Evolutionary conservation across 495 filamentous ascomycete species (phyloP), one percentile per base, ranked within the genome.

Genomic region (Tetracladium setigerum): DNA sequence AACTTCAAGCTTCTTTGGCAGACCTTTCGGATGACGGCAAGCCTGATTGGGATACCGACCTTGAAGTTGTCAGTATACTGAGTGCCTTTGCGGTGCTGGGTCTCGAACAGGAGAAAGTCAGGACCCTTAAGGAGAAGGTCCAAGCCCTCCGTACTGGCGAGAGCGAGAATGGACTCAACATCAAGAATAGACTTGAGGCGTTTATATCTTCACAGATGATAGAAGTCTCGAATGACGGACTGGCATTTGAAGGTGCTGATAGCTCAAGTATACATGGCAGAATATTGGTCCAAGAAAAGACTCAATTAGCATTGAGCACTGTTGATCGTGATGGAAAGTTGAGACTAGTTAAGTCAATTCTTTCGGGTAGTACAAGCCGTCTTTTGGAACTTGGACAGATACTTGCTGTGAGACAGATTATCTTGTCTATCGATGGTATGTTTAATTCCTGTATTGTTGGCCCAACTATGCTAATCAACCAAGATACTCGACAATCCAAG

Each of bases 391-490:
- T 31, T 50, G 13, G 56, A 54, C 31, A 56, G 54, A n/a, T 59
- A 5, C 32, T 59, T 0, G 40, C 49, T 24, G 37, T 30, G 5
- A 50, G 49, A 30, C 31, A 59, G 13, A 31, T 59, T 18, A 59
- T 59, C 30, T 33, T 34, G 7, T 38, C 46, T 2, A 44, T 50
- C 27, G 49, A 55, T 38, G 55, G 55, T 54, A 41, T 17, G 47
- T 44, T 34, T 7, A 36, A 27, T 22, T 7, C 22, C 14, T 35
- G 6, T 12, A 18, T 14, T 22, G 16, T 14, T 30, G 4, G 15
- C 18, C 12, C 14, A 2, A 3, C n/a, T 9, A 34, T 13, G 24
- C 45, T 57, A 42, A 54, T 24, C 30, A 5, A 18, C 7, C 34
- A 15, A 53, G 54, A 57, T 40, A 14, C 14, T 4, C 54, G 33